Conservation (phyloP, 148 eudicot genomes). For the Vaccinium darrowii region DNA sequence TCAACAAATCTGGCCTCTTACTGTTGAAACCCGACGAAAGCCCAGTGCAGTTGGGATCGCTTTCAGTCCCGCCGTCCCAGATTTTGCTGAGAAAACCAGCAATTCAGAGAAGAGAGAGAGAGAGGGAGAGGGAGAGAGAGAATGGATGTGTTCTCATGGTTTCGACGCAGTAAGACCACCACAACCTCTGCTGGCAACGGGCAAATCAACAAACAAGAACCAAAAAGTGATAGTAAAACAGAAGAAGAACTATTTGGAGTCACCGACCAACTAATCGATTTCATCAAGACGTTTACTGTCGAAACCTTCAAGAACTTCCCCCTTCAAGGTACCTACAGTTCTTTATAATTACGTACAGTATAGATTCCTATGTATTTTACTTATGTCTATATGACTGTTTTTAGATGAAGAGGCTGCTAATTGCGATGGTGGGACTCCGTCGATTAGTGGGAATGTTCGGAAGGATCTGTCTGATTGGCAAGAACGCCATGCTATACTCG, state of each 20-base stretch:
- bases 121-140: conserved; percentile 9
- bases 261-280: conserved; percentile 54
- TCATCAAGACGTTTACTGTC: conserved; percentile 56
- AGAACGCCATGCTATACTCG: conserved; percentile 68
- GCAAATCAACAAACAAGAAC: conserved; percentile 7
- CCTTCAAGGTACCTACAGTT: conserved; percentile 42
- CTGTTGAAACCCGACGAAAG: background rate
- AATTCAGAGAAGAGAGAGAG: background rate
- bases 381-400: conserved; percentile 12
- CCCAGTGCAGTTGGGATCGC: background rate
- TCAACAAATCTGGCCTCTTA: background rate
- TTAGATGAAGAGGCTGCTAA: conserved; percentile 44
- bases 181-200: background rate
- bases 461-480: conserved; percentile 90
- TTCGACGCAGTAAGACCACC: conserved; percentile 45
- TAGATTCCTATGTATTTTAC: background rate
- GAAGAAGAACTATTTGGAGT: conserved; percentile 51
- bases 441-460: conserved; percentile 39
- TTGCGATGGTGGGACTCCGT: conserved; percentile 32
- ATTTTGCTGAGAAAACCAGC: background rate
- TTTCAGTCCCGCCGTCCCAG: background rate
- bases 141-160: conserved; percentile 64
- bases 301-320: conserved; percentile 80
- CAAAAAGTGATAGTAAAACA: conserved; percentile 19
- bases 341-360: background rate